phyloP scores from a whole-genome alignment of 1,284 basidiomycete species.

The Anthracocystis walkeri region DNA sequence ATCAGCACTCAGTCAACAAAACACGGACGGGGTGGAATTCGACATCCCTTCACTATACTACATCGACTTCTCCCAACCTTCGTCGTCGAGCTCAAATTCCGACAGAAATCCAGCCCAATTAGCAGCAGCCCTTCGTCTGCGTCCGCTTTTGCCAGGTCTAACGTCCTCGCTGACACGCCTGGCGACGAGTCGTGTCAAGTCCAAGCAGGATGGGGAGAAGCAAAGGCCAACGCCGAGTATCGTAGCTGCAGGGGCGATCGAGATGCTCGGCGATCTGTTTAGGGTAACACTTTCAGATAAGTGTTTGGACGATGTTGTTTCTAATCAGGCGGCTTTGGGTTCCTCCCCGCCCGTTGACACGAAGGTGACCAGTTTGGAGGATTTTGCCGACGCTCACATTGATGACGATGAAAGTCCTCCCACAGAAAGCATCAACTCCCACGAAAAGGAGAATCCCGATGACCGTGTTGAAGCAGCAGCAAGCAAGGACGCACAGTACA shows the following conservation, averaged over 20 bases:
- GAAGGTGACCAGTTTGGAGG: conserved; percentile 19
- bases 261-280: conserved; percentile 26
- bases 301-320: neutral
- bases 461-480: neutral
- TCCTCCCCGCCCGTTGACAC: neutral
- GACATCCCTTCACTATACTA: neutral
- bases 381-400: conserved; percentile 11
- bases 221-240: conserved; percentile 18
- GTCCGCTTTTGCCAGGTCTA: conserved; percentile 38
- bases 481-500: conserved; percentile 24
- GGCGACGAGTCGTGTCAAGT: conserved; percentile 27
- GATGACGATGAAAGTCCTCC: neutral
- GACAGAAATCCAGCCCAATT: neutral
- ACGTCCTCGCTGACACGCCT: conserved; percentile 42
- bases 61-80: neutral
- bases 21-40: neutral
- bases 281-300: conserved; percentile 22
- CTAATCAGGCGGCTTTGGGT: neutral
- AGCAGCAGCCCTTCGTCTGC: conserved; percentile 15
- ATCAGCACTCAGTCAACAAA: neutral
- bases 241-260: conserved; percentile 24
- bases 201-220: conserved; percentile 5
- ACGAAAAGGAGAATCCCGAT: neutral
- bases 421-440: neutral
- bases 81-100: neutral